Evolutionary conservation across 129 eudicot genomes (phyloP).

Genomic region (Smallanthus sonchifolius): DNA sequence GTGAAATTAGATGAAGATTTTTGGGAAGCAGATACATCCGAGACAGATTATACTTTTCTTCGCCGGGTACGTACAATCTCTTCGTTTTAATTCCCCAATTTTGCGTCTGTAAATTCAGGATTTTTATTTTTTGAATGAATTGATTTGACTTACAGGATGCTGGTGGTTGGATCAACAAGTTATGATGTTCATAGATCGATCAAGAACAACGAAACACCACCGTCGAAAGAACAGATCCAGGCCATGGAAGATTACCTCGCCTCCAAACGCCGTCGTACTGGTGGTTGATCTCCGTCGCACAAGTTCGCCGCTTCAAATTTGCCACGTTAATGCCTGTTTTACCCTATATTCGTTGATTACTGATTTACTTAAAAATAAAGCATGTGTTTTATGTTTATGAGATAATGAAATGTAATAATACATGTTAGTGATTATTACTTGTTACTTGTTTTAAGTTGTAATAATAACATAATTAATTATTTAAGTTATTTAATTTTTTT

Average conservation of each 20-base stretch:
- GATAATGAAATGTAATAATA: too few species aligned
- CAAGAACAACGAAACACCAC: conserved; percentile 58
- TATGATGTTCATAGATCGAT: conserved; percentile 79
- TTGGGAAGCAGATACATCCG: conserved; percentile 56
- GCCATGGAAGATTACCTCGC: conserved; percentile 59
- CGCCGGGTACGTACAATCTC: conserved; percentile 45
- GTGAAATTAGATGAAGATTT: conserved; percentile 39
- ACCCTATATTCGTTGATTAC: not conserved
- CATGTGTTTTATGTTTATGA: too few species aligned
- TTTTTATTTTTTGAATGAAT: not conserved
- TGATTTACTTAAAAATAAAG: not conserved
- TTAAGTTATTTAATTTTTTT: too few species aligned
- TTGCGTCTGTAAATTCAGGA: not conserved
- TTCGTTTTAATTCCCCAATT: not conserved
- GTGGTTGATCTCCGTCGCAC: not conserved
- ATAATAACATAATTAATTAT: too few species aligned
- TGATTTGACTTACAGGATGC: conserved; percentile 26
- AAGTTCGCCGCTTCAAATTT: not conserved
- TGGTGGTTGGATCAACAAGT: conserved; percentile 53
- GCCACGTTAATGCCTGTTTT: conserved; percentile 16
- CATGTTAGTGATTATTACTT: too few species aligned
- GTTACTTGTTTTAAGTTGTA: too few species aligned
- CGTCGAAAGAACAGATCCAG: conserved; percentile 50
- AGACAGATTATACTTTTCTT: conserved; percentile 48
- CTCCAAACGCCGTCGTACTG: conserved; percentile 42